Evolutionary conservation across 768 basidiomycete genomes (phyloP), one percentile per base, ranked within the genome.

Genomic region (Leccinum ochraceum): DNA sequence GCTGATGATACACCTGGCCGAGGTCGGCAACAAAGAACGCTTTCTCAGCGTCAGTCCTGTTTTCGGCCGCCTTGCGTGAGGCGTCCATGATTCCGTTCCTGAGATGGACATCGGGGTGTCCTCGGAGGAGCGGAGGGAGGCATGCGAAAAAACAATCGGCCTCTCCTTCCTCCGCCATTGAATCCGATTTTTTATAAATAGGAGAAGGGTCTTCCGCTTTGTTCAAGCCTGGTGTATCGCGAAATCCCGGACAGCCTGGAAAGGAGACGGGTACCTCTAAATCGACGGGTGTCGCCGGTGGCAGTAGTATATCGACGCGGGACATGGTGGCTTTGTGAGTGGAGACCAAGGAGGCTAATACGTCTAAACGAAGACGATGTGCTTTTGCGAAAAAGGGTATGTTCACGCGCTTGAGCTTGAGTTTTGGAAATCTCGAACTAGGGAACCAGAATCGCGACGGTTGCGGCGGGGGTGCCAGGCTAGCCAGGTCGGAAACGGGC

Each of bases 21-120:
- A 99, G 86, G 75, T 99, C 97, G 11, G 91, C 94, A 11, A 97
- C 95, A 69, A 98, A 98, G 75, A 98, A 98, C 7, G 97, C 96
- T 60, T 87, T 88, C 77, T 98, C 97, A 11, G 94, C 89, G 69
- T 93, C 87, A 20, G 81, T 80, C 63, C 83, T 81, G 60, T 83
- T 79, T 26, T 79, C 80, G 36, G 80, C 80, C 20, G 81, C 76
- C 34, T 81, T 78, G 57, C 77, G 77, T 5, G 81, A 77, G 1
- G 89, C 86, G 28, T 80, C 79, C 78, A 92, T 86, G 57, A 94
- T 83, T n/a, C 90, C 90, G 63, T 84, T 84, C 52, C 90, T 80
- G 56, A 94, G 81, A 71, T 92, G 91, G 34, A 89, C 70, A 54
- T 89, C 86, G 30, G 89, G 83, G 66, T 88, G 88, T 20, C 90